Evolutionary conservation across 1,139 yeast species (phyloP).

Genomic region (Meyerozyma elateridarum): DNA sequence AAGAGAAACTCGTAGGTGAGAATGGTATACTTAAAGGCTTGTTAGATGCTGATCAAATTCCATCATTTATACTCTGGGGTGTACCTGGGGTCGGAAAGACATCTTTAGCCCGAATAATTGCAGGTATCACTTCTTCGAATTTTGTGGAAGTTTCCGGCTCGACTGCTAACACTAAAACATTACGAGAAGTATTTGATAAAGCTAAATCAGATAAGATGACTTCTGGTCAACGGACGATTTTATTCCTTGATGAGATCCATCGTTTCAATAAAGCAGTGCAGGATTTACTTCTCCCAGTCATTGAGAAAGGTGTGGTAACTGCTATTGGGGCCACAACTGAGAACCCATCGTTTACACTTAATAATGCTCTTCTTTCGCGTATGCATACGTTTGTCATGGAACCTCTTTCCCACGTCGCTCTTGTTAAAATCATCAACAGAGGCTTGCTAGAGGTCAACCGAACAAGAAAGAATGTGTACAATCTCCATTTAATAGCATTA

Average conservation of each 20-base stretch:
- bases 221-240: constrained; percentile 65
- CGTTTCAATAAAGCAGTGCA: constrained; percentile 88
- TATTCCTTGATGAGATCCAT: constrained; percentile 92
- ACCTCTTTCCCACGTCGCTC: constrained; percentile 51
- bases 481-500: constrained; percentile 46
- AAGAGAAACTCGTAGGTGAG: constrained; percentile 71
- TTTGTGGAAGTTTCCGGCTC: constrained; percentile 90
- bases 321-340: constrained; percentile 96
- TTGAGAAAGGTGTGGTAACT: constrained; percentile 62
- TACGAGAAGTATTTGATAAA: constrained; percentile 67
- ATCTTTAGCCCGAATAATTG: constrained; percentile 61
- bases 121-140: constrained; percentile 43
- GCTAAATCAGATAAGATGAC: constrained; percentile 65
- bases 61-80: constrained; percentile 93
- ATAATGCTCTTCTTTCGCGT: constrained; percentile 82
- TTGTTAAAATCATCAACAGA: constrained; percentile 53
- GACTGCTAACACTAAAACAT: constrained; percentile 63
- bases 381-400: constrained; percentile 83
- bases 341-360: constrained; percentile 88
- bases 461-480: constrained; percentile 40
- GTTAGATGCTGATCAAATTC: constrained; percentile 56
- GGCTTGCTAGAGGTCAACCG: constrained; percentile 62
- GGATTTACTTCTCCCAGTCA: constrained; percentile 72
- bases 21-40: constrained; percentile 70
- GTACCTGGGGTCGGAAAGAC: constrained; percentile 97